phyloP scores from a whole-genome alignment of 495 filamentous ascomycete genomes.

The Trichodelitschia bisporula region DNA sequence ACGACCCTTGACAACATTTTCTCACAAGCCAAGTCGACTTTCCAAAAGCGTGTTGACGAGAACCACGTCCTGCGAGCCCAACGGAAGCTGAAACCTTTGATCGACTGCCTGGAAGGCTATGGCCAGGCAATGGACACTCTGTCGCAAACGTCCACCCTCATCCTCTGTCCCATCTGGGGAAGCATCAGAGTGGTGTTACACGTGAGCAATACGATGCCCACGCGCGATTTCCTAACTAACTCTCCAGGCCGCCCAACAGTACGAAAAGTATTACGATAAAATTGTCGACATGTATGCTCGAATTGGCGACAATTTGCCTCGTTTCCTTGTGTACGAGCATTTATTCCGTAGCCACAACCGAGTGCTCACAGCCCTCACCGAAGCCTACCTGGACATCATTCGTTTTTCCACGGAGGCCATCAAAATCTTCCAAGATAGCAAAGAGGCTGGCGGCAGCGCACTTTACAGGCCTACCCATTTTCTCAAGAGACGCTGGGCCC shows the following conservation, averaged over 20 bases:
- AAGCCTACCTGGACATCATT: constrained; percentile 18
- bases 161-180: constrained; percentile 20
- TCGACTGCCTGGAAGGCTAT: constrained; percentile 18
- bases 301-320: constrained; percentile 19
- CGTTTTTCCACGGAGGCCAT: constrained; percentile 16
- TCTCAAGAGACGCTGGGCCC: constrained; percentile 9
- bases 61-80: no score
- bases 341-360: constrained; percentile 14
- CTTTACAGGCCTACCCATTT: no score
- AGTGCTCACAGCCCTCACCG: constrained; percentile 13
- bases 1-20: no score
- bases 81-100: no score
- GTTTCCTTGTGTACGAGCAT: constrained; percentile 13
- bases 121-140: constrained; percentile 18
- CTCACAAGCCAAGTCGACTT: no score
- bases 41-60: no score
- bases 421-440: constrained; percentile 11
- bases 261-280: constrained; percentile 16
- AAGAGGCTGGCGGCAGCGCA: no score
- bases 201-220: constrained; percentile 4
- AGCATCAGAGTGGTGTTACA: constrained; percentile 18
- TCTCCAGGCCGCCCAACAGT: constrained; percentile 11
- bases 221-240: neutral
- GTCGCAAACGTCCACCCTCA: constrained; percentile 13
- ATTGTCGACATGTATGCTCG: constrained; percentile 16